Percentiles rank a stretch among this genome's conserved stretches.
Evolutionary conservation across 73 alveolate genomes (phyloP).

Genomic region (Paramecium bursaria): DNA sequence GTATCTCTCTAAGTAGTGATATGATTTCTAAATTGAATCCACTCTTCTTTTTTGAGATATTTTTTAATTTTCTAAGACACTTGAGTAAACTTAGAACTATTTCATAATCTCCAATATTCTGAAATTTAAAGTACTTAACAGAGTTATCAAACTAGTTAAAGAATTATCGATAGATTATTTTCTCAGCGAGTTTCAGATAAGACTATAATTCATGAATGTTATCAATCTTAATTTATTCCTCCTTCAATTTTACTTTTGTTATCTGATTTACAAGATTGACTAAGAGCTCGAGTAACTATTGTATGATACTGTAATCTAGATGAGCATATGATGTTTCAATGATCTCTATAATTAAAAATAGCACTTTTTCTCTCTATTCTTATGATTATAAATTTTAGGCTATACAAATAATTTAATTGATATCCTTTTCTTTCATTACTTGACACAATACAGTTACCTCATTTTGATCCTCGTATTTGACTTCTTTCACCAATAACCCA

Average conservation of each 20-base stretch:
- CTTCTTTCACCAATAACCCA: conserved; percentile 42
- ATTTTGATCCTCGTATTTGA: conserved; percentile 17
- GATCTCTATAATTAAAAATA: not conserved
- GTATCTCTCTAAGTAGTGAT: not conserved
- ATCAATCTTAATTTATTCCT: not conserved
- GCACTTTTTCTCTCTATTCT: conserved; percentile 32
- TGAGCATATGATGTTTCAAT: conserved; percentile 49
- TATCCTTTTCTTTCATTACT: conserved; percentile 42
- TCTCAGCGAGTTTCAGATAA: conserved; percentile 48
- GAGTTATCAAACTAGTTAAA: conserved; percentile 40
- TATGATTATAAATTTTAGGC: not conserved
- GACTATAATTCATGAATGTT: conserved; percentile 15
- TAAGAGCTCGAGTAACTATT: not conserved
- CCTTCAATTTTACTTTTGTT: not conserved
- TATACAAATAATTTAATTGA: conserved; percentile 38
- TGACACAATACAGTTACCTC: conserved; percentile 36
- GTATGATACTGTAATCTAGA: not conserved
- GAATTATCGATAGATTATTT: conserved; percentile 33
- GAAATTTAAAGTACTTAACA: conserved; percentile 22
- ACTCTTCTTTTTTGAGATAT: not conserved
- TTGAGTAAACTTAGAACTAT: conserved; percentile 1
- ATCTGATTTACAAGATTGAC: conserved; percentile 35
- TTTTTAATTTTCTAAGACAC: conserved; percentile 16
- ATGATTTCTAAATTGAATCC: conserved; percentile 42
- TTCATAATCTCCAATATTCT: conserved; percentile 30